A percentile compares a stretch with the other conserved stretches of the same genome.
Conservation (phyloP, 768 basidiomycete genomes). For the Pleurotus platypus region DNA sequence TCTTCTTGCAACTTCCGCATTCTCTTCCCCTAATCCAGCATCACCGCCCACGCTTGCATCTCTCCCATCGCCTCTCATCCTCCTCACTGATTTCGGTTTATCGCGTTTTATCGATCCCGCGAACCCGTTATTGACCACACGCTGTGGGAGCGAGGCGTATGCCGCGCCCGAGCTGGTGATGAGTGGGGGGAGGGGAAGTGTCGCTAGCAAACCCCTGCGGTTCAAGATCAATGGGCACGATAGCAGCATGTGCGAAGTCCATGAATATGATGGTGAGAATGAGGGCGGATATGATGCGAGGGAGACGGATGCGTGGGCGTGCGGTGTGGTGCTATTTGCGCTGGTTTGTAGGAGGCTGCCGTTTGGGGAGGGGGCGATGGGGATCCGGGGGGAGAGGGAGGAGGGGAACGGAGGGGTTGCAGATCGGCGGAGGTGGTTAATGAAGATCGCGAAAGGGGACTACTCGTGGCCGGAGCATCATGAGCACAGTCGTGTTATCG, state of each 20-base stretch:
- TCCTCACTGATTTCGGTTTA: constrained; percentile 89
- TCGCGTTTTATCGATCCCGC: constrained; percentile 75
- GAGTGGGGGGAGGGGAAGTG: constrained; percentile 24
- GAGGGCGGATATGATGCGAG: constrained; percentile 52
- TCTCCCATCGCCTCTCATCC: constrained; percentile 59
- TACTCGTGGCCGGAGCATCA: constrained; percentile 61
- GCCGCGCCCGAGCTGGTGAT: constrained; percentile 78
- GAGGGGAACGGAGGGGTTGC: constrained; percentile 25
- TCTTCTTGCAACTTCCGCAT: constrained; percentile 52
- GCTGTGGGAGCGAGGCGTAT: constrained; percentile 88
- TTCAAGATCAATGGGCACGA: not conserved
- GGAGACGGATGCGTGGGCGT: constrained; percentile 86
- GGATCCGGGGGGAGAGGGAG: constrained; percentile 37
- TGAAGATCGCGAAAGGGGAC: constrained; percentile 78
- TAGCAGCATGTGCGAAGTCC: not conserved
- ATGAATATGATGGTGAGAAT: not conserved
- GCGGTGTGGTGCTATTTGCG: constrained; percentile 84
- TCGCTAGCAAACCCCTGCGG: constrained; percentile 12
- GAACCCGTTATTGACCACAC: constrained; percentile 61
- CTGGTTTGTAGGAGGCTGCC: constrained; percentile 68
- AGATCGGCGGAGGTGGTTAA: constrained; percentile 56
- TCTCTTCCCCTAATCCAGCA: constrained; percentile 18
- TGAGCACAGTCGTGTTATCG: constrained; percentile 5
- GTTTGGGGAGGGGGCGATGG: constrained; percentile 55
- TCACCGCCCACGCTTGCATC: constrained; percentile 32